Conservation (phyloP, 2,329 filamentous ascomycete genomes). For the Colletotrichum sp. region DNA sequence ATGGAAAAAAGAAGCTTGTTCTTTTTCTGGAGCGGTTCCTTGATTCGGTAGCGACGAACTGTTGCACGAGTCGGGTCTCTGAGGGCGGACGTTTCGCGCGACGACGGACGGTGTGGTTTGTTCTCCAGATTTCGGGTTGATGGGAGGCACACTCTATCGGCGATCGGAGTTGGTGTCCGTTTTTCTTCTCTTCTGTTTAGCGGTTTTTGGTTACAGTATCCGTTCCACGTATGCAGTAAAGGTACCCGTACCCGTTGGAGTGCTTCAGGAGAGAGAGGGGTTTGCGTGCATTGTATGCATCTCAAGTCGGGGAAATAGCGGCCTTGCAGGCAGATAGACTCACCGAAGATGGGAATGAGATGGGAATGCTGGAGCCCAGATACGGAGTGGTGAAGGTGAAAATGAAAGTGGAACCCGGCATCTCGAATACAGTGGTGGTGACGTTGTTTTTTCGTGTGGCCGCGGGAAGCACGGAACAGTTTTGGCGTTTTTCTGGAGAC, state of each 20-base stretch:
- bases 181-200: neutral
- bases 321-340: neutral
- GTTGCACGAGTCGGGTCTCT: neutral
- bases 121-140: neutral
- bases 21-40: neutral
- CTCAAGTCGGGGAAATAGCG: neutral
- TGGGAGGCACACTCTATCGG: neutral
- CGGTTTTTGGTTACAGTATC: neutral
- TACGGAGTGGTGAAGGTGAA: neutral
- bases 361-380: neutral
- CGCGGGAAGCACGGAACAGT: slow-evolving; percentile 7
- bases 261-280: neutral
- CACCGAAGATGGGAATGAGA: neutral
- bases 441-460: neutral
- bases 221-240: neutral
- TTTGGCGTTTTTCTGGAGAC: neutral
- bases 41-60: neutral
- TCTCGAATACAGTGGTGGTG: slow-evolving; percentile 19
- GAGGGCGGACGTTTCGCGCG: neutral
- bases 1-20: neutral
- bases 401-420: neutral
- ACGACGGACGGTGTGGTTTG: neutral
- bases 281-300: neutral
- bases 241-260: neutral
- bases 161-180: neutral